These are phyloP conservation scores for Fusarium sp. DNA, from an alignment of 2,329 filamentous ascomycete genomes.

Conservation along the genomic window DNA sequence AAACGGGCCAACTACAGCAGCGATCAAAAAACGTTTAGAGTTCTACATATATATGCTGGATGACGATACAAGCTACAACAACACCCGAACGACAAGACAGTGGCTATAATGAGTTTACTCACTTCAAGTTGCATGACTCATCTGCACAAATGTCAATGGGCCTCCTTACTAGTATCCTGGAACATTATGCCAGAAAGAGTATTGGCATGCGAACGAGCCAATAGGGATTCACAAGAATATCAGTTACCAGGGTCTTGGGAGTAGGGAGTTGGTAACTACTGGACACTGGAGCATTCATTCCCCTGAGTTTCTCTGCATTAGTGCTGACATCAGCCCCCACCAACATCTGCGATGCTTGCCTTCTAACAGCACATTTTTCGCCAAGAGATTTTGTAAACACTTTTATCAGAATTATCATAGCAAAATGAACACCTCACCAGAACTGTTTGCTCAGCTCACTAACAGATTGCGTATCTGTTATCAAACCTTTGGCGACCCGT, in stretches of 20 bases:
- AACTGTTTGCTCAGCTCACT: constrained; percentile 42
- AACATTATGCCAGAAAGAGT: not conserved
- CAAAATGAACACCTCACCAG: constrained; percentile 26
- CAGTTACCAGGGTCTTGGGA: not conserved
- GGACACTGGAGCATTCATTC: not conserved
- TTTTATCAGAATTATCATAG: no score
- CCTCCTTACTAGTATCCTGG: accelerated
- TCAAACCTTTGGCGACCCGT: constrained; percentile 39
- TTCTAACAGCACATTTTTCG: not conserved
- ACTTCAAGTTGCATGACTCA: not conserved
- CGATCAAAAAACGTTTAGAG: no score
- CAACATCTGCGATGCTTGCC: not conserved
- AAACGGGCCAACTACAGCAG: not conserved
- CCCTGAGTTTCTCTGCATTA: not conserved
- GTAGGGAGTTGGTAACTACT: no score
- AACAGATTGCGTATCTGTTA: constrained; percentile 45
- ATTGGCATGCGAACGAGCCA: not conserved
- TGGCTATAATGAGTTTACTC: no score
- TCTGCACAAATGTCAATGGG: accelerated
- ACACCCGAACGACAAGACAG: no score
- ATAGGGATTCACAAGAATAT: not conserved
- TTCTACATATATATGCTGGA: no score
- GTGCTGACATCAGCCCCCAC: constrained; percentile 1
- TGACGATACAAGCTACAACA: not conserved
- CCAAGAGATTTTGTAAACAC: not conserved